Conservation (phyloP, 441 rosid species). For the Corymbia calophylla region DNA sequence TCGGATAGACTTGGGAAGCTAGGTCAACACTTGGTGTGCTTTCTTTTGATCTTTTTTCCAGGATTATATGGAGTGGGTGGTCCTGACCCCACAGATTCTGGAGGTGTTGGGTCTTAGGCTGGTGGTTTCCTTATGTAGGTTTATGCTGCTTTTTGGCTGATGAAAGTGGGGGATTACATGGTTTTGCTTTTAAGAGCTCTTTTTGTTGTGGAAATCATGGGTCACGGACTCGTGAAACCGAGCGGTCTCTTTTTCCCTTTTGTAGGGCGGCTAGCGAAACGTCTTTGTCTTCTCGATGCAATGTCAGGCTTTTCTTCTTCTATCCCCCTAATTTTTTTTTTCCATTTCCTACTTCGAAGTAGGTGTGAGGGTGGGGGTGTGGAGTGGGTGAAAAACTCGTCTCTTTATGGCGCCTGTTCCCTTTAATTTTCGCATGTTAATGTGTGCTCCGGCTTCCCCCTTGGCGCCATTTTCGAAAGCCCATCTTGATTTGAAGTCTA, state of each 20-base stretch:
- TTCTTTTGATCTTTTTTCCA: neutral
- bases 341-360: neutral
- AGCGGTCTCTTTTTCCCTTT: neutral
- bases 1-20: neutral
- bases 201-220: neutral
- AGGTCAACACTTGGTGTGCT: neutral
- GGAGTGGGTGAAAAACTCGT: neutral
- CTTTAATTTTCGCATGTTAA: neutral
- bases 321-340: neutral
- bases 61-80: slow-evolving; percentile 15
- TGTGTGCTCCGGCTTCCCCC: neutral
- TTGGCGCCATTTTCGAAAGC: slow-evolving; percentile 22
- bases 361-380: neutral
- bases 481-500: neutral
- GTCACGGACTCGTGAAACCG: slow-evolving; percentile 5
- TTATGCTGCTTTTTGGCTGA: slow-evolving; percentile 13
- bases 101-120: neutral
- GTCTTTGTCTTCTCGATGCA: slow-evolving; percentile 30
- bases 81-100: slow-evolving; percentile 5
- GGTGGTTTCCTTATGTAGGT: slow-evolving; percentile 13
- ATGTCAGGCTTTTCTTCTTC: slow-evolving; percentile 8
- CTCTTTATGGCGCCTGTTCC: slow-evolving; percentile 7
- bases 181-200: neutral
- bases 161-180: slow-evolving; percentile 17
- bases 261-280: slow-evolving; percentile 25